Conservation (phyloP, 805 yeast genomes). For the Sugiyamaella marilandica region DNA sequence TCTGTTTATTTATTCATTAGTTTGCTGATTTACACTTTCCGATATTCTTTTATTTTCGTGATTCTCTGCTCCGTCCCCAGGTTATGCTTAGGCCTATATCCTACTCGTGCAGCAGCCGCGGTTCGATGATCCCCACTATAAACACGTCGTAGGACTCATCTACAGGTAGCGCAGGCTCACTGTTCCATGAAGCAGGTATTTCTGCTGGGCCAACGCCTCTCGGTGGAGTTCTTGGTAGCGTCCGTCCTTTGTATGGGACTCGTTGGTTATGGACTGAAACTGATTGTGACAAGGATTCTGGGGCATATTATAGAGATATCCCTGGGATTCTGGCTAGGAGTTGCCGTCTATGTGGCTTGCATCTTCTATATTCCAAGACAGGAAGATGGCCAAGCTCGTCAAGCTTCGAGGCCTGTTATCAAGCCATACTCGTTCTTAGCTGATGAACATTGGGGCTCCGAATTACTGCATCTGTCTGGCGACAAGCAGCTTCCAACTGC, state of each 20-base stretch:
- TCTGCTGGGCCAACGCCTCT: conserved; percentile 3
- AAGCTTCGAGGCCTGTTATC: not conserved
- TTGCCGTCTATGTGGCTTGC: conserved; percentile 3
- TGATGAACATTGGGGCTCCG: conserved; percentile 11
- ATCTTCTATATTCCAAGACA: conserved; percentile 11
- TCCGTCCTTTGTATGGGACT: conserved; percentile 7
- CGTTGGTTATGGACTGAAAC: conserved; percentile 9
- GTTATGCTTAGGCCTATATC: too few relatives aligned
- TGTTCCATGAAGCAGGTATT: not conserved
- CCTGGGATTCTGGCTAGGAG: conserved; percentile 13
- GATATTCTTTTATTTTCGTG: too few relatives aligned
- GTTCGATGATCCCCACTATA: too few relatives aligned
- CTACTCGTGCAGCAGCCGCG: too few relatives aligned
- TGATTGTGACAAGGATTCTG: conserved; percentile 9
- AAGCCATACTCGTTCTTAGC: conserved; percentile 11
- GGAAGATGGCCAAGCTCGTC: not conserved
- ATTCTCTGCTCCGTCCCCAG: too few relatives aligned
- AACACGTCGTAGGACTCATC: too few relatives aligned
- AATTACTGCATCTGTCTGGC: conserved; percentile 9
- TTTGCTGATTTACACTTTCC: too few relatives aligned
- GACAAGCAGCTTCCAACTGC: conserved; percentile 13
- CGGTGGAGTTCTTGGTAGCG: conserved; percentile 11
- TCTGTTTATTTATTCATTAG: too few relatives aligned
- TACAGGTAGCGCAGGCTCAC: too few relatives aligned
- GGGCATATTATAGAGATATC: conserved; percentile 15